phyloP scores from a whole-genome alignment of 306 rosid genomes.

The Hippophae gyantsensis region DNA sequence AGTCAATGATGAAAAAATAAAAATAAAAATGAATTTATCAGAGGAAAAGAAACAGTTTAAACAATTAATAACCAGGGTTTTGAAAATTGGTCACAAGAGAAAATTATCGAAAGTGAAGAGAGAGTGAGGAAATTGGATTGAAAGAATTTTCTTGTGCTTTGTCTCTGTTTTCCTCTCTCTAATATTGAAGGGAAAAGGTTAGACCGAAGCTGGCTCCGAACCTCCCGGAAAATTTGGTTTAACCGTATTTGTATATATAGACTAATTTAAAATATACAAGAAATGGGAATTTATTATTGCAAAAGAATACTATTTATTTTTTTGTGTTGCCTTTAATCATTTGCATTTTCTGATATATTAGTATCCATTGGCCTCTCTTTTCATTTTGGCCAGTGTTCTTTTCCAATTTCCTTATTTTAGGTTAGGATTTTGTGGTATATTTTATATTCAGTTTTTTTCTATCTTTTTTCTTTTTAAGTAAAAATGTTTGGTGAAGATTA shows the following conservation, averaged over 20 bases:
- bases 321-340: too few species aligned
- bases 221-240: conserved; percentile 46
- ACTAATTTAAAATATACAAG: conserved; percentile 5
- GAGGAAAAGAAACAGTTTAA: conserved; percentile 19
- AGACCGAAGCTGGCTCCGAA: conserved; percentile 73
- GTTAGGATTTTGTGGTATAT: neutral
- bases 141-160: conserved; percentile 11
- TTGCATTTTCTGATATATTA: too few species aligned
- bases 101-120: conserved; percentile 20
- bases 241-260: conserved; percentile 43
- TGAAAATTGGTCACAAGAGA: conserved; percentile 12
- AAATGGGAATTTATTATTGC: neutral
- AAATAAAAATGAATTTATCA: conserved; percentile 8
- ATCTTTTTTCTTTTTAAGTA: neutral
- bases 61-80: conserved; percentile 14
- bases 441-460: neutral
- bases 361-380: too few species aligned
- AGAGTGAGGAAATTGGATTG: conserved; percentile 12
- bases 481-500: too few species aligned
- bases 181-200: conserved; percentile 34
- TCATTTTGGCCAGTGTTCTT: too few species aligned
- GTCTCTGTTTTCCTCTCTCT: conserved; percentile 22
- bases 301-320: neutral
- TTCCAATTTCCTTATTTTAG: too few species aligned
- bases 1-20: neutral